Conservation (phyloP, 768 basidiomycete species). For the Hydnum rufescens region DNA sequence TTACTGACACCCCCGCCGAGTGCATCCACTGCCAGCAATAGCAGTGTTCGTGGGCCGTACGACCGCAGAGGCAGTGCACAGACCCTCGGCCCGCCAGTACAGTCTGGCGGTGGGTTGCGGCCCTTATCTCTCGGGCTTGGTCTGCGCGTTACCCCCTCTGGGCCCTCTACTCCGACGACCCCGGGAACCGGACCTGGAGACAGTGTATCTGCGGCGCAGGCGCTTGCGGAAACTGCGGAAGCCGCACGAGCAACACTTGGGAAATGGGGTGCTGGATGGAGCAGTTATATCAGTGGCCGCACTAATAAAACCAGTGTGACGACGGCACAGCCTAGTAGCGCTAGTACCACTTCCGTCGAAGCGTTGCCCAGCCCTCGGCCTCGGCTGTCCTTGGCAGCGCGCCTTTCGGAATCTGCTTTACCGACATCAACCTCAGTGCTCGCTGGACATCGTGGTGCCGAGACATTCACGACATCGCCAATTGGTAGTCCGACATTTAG, state of each 20-base stretch:
- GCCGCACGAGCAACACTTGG: not conserved
- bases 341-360: not conserved
- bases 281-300: not conserved
- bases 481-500: not conserved
- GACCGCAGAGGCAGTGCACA: not conserved
- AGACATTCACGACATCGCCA: not conserved
- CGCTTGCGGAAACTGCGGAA: not conserved
- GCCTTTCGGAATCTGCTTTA: not conserved
- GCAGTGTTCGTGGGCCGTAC: not conserved
- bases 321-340: not conserved
- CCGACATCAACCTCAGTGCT: not conserved
- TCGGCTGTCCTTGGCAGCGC: too few relatives aligned
- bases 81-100: slow-evolving; percentile 1
- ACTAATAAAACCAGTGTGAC: not conserved
- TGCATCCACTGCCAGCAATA: not conserved
- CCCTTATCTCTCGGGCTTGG: slow-evolving; percentile 7
- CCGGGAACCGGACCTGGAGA: too few relatives aligned
- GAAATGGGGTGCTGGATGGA: not conserved
- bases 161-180: not conserved
- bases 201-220: too few relatives aligned
- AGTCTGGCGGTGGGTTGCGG: slow-evolving; percentile 3
- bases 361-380: not conserved
- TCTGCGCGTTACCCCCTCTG: not conserved
- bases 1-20: slow-evolving; percentile 2
- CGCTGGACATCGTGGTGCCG: not conserved